A percentile compares a stretch with the other conserved stretches of the same genome.
phyloP scores from a whole-genome alignment of 2,329 filamentous ascomycete species.

The Fusarium metavorans region DNA sequence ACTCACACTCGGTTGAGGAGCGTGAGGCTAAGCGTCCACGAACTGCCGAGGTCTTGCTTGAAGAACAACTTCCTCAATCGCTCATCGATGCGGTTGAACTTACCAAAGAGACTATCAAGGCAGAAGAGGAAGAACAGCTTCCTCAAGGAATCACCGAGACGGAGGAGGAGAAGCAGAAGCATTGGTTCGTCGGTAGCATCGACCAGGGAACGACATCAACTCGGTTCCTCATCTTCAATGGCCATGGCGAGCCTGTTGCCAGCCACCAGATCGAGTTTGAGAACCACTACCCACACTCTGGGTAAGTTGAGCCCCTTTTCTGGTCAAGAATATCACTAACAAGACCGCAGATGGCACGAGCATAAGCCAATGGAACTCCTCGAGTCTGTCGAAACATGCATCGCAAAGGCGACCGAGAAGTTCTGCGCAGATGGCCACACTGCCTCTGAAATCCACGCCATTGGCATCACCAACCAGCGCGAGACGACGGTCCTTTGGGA shows the following conservation, averaged over 20 bases:
- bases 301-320: conserved; percentile 66
- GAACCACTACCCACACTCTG: conserved; percentile 86
- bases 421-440: conserved; percentile 79
- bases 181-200: conserved; percentile 86
- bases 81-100: conserved; percentile 43
- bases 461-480: conserved; percentile 92
- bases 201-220: conserved; percentile 93
- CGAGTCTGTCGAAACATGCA: conserved; percentile 80
- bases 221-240: conserved; percentile 91
- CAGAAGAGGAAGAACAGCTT: conserved; percentile 38
- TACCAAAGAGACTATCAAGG: conserved; percentile 15
- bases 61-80: conserved; percentile 43
- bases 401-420: conserved; percentile 78
- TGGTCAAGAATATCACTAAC: conserved; percentile 5
- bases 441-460: conserved; percentile 75
- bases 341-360: conserved; percentile 80
- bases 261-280: conserved; percentile 89
- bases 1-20: conserved; percentile 10
- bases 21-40: conserved; percentile 35
- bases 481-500: conserved; percentile 93
- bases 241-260: conserved; percentile 79
- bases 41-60: conserved; percentile 35
- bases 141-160: conserved; percentile 49
- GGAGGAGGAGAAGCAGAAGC: conserved; percentile 46
- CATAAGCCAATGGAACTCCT: conserved; percentile 85